phyloP scores from a whole-genome alignment of 441 rosid species.

The Omphalea diandra region DNA sequence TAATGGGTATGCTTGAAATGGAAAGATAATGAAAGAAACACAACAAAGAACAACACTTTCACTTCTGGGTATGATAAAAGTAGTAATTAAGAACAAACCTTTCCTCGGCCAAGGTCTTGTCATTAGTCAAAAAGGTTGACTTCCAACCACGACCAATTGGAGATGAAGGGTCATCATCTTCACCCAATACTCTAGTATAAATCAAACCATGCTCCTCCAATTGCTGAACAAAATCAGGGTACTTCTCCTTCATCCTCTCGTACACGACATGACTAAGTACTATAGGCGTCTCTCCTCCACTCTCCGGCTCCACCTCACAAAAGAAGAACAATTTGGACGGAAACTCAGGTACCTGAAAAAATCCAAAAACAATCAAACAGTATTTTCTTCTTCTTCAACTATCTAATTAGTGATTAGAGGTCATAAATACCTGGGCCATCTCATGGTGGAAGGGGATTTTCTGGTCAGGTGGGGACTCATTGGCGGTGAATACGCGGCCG shows the following conservation, averaged over 20 bases:
- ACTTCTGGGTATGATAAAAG: too few species aligned
- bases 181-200: conserved; percentile 68
- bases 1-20: too few species aligned
- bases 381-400: too few species aligned
- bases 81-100: conserved; percentile 62
- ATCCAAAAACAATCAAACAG: too few species aligned
- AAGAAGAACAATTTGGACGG: conserved; percentile 87
- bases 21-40: too few species aligned
- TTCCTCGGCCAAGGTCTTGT: conserved; percentile 64
- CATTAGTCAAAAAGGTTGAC: conserved; percentile 79
- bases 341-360: conserved; percentile 69
- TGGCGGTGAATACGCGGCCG: conserved; percentile 89
- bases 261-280: conserved; percentile 80
- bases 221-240: conserved; percentile 63
- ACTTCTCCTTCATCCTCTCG: conserved; percentile 62
- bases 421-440: conserved; percentile 94
- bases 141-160: conserved; percentile 97
- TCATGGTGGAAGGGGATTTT: conserved; percentile 91
- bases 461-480: conserved; percentile 89
- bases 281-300: conserved; percentile 93
- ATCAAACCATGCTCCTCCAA: conserved; percentile 70
- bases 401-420: too few species aligned
- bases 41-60: conserved; percentile 45
- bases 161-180: conserved; percentile 82
- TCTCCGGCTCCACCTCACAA: conserved; percentile 80